Base-by-base conservation (phyloP, 2,329 filamentous ascomycete genomes). In the Rhexocercosporidium sp. region DNA sequence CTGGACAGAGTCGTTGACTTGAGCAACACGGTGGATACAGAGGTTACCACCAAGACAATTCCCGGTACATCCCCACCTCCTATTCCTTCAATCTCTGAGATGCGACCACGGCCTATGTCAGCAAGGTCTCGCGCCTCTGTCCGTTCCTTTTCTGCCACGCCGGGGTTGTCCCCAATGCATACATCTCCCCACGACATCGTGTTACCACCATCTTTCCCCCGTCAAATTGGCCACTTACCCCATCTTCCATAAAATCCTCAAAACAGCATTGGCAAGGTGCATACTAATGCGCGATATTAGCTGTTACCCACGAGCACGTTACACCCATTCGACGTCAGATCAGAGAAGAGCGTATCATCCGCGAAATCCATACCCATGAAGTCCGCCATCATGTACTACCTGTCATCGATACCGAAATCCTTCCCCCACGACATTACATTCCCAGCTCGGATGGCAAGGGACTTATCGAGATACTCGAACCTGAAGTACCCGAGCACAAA, bases 361-460 rank as follows among this genome's bases (percentile, higher is more conserved):
- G 84, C 44, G 85, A 87, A 67, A 84, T 85, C 39, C 85, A 87
- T 75, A 82, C 82, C 39, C 80, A 87, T 73, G 81, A 86, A 68
- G 75, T 84, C 41, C 82, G 81, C 70, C 84, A 86, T 67, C 81
- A 82, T 29, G 78, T 85, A 29, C 81, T 84, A n/a, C 85, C 85
- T 3, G 79, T 87, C 25, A 78, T 83, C 31, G 82, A 87, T 62
- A 81, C 83, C 14, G 82, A 87, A 72, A 79, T 86, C 11, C 78
- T 86, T 0, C 84, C 85, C 1, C 77, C 85, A 0, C 81, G 82
- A 12, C 85, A 87, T 73, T 86, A 76, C 39, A 59, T 75, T 7
- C 68, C 65, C 5, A 62, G 64, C 5, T 37, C 68, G n/a, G 74
- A 84, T 75, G 77, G 83, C 2, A 81, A 79, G 4, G 77, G 77